Evolutionary conservation across 140 eudicot species (phyloP), one percentile per base, ranked within the genome.

Genomic region (Cichorium intybus): DNA sequence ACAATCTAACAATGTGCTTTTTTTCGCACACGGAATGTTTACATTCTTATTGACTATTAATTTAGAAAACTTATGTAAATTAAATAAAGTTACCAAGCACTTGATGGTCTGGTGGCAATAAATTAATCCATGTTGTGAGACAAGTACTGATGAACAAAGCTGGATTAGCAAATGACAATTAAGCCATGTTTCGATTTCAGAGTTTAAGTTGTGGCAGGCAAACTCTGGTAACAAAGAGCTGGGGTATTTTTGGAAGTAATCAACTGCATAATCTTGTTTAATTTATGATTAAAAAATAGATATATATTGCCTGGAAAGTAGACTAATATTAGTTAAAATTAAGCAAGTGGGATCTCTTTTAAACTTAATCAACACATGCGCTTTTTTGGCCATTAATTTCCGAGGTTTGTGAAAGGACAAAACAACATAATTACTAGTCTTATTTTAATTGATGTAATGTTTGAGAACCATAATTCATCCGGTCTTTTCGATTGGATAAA

Each of bases 121-220:
- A 59, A 60, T 62, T 56, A 66, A 75, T 69, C 73, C 79, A 74
- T 74, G 79, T 74, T 54, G 57, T 60, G 16, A 68, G 84, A 84
- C 90, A 84, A 49, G 43, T 64, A 66, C 85, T 76, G 85, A 61
- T 83, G 68, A 60, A 47, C 45, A 76, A 77, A 80, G 79, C 84
- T 84, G 86, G 81, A 77, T 53, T 71, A 39, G 58, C 66, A 77
- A 24, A 56, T 59, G 74, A 71, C 73, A 47, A 60, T 64, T 52
- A 63, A 58, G 72, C 82, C 88, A 80, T 58, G 64, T 72, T 79
- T 55, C 55, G 64, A 68, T 63, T 55, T 31, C 28, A 46, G 59
- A 58, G 77, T 54, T 62, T 59, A 47, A 65, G 54, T 34, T 54
- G 66, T 65, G 81, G 86, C 79, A 77, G 75, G 74, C 83, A 80